Percentiles rank a stretch among this genome's conserved stretches.
phyloP scores from a whole-genome alignment of 352 stramenopile genomes.

The Globisporangium spinosum region DNA sequence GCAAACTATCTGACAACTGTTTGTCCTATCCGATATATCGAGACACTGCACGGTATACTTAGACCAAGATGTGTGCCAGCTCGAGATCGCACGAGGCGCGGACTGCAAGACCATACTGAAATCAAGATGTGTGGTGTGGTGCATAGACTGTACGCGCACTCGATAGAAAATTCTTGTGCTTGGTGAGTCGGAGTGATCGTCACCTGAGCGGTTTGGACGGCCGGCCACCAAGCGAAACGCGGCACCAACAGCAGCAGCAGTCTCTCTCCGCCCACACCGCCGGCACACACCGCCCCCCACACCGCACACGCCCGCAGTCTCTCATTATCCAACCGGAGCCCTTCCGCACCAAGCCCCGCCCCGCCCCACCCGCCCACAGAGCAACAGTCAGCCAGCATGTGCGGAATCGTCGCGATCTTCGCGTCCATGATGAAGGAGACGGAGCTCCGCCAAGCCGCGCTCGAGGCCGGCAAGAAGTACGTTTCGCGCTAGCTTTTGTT shows the following conservation, averaged over 20 bases:
- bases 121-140: too few species aligned
- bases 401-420: conserved; percentile 98
- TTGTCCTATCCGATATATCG: too few species aligned
- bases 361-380: not conserved
- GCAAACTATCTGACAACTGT: conserved; percentile 2
- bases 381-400: conserved; percentile 70
- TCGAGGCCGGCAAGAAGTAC: conserved; percentile 90
- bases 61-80: too few species aligned
- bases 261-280: not conserved
- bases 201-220: conserved; percentile 12
- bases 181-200: conserved; percentile 10
- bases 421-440: conserved; percentile 90
- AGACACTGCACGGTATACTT: too few species aligned
- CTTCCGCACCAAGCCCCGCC: not conserved
- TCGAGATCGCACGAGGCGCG: too few species aligned
- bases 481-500: conserved; percentile 6
- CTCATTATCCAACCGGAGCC: conserved; percentile 14
- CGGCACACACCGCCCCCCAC: too few species aligned
- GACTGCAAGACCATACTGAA: too few species aligned
- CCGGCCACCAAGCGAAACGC: not conserved
- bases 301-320: too few species aligned
- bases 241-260: not conserved
- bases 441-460: conserved; percentile 93
- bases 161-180: conserved; percentile 44
- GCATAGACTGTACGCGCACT: too few species aligned